These are phyloP conservation scores for Suhomyces sp. DNA, from an alignment of 805 yeast genomes.

Conservation along the genomic window DNA sequence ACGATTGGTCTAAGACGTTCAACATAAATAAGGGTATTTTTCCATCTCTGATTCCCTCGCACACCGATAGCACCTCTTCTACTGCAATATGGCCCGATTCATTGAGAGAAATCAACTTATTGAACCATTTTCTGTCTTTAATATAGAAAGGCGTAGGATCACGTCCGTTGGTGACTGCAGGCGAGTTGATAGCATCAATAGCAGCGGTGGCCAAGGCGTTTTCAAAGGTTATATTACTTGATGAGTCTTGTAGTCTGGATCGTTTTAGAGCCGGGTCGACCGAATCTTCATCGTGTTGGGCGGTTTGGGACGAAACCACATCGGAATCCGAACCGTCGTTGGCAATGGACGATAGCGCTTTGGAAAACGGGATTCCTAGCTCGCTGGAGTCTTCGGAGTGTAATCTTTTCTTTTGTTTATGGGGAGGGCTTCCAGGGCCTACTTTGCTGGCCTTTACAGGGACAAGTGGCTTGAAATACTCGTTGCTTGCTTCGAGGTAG, in stretches of 20 bases:
- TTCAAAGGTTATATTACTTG: conserved; percentile 15
- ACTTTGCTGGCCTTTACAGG: conserved; percentile 16
- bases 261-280: conserved; percentile 31
- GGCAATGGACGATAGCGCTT: conserved; percentile 8
- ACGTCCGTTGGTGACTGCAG: conserved; percentile 22
- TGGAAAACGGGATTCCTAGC: conserved; percentile 5
- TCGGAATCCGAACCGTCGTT: conserved; percentile 8
- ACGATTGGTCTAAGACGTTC: conserved; percentile 31
- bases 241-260: conserved; percentile 14
- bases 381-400: conserved; percentile 5
- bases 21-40: conserved; percentile 36
- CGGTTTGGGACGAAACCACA: conserved; percentile 4
- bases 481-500: conserved; percentile 25
- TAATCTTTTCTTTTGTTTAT: conserved; percentile 6
- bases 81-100: conserved; percentile 24
- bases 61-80: conserved; percentile 30
- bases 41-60: conserved; percentile 38
- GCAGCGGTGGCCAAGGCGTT: conserved; percentile 30
- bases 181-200: conserved; percentile 31
- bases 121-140: conserved; percentile 38
- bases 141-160: conserved; percentile 27
- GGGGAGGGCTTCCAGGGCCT: conserved; percentile 4
- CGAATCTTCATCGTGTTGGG: conserved; percentile 19
- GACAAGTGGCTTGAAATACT: conserved; percentile 25
- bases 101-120: conserved; percentile 27